Evolutionary conservation across 2,329 filamentous ascomycete genomes (phyloP).

Genomic region (Sporothrix pseudoabietina): DNA sequence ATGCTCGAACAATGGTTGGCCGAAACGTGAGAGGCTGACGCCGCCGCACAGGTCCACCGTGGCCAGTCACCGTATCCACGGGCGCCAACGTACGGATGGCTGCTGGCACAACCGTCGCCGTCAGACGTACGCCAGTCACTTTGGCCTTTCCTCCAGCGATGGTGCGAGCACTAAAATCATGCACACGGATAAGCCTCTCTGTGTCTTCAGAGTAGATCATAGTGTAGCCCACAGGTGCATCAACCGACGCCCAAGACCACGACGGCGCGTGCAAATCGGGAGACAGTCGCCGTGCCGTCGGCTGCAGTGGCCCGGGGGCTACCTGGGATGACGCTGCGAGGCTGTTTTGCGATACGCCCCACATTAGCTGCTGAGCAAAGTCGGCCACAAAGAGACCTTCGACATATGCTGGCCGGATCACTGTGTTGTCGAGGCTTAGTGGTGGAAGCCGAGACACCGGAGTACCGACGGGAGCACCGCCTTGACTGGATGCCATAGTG

Average conservation of each 20-base stretch:
- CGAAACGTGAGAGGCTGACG: neutral
- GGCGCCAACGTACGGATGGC: neutral
- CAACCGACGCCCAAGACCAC: conserved; percentile 29
- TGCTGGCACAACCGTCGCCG: neutral
- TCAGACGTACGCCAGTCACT: neutral
- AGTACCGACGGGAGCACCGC: neutral
- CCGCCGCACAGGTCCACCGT: neutral
- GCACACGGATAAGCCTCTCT: conserved; percentile 5
- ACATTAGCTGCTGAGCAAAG: conserved; percentile 25
- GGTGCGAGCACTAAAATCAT: neutral
- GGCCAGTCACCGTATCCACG: neutral
- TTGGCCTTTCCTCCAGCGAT: neutral
- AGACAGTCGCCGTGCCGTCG: neutral
- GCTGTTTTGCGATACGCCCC: conserved; percentile 14
- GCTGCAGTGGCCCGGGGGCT: neutral
- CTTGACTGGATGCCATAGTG: neutral
- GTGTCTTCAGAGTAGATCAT: conserved; percentile 12
- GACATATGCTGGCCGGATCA: conserved; percentile 24
- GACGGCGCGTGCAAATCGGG: conserved; percentile 20
- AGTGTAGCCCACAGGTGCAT: conserved; percentile 25
- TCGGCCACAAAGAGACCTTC: conserved; percentile 26
- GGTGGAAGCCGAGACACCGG: neutral
- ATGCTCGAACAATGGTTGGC: conserved; percentile 15
- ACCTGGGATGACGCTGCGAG: neutral
- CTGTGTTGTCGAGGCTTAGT: conserved; percentile 14